Evolutionary conservation across 257 asterid species (phyloP).

Genomic region (Solanum peruvianum): DNA sequence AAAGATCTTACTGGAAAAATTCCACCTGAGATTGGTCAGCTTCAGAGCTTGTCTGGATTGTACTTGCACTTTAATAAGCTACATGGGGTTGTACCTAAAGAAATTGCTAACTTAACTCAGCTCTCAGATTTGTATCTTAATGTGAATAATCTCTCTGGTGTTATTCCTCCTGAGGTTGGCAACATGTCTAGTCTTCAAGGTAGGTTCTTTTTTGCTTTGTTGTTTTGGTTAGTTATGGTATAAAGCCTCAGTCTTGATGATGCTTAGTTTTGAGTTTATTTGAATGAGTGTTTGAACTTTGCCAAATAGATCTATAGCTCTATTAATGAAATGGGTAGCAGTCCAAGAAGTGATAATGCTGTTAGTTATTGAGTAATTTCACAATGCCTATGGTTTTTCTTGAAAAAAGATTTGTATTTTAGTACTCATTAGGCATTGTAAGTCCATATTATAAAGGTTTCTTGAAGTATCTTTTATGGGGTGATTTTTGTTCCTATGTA

Average conservation of each 20-base stretch:
- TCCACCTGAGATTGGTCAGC: constrained; percentile 80
- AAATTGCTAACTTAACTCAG: constrained; percentile 54
- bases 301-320: constrained; percentile 13
- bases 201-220: constrained; percentile 10
- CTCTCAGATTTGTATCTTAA: constrained; percentile 88
- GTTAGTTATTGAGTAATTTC: not conserved
- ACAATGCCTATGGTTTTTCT: not conserved
- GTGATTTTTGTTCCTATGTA: not conserved
- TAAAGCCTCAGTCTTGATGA: not conserved
- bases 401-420: not conserved
- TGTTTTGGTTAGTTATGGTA: not conserved
- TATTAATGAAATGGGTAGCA: not conserved
- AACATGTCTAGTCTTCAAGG: constrained; percentile 71
- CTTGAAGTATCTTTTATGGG: not conserved
- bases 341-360: not conserved
- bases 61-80: constrained; percentile 88
- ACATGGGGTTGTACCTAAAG: constrained; percentile 74
- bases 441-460: not conserved
- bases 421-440: not conserved
- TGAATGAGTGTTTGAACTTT: not conserved
- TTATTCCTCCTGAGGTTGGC: constrained; percentile 67
- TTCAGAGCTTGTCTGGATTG: constrained; percentile 69
- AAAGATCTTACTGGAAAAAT: constrained; percentile 67
- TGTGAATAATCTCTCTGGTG: constrained; percentile 75
- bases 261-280: not conserved